Evolutionary conservation across 192 early-diverging fungal species (phyloP), one percentile per base, ranked within the genome.

Genomic region (Chytriomyces hyalinus): DNA sequence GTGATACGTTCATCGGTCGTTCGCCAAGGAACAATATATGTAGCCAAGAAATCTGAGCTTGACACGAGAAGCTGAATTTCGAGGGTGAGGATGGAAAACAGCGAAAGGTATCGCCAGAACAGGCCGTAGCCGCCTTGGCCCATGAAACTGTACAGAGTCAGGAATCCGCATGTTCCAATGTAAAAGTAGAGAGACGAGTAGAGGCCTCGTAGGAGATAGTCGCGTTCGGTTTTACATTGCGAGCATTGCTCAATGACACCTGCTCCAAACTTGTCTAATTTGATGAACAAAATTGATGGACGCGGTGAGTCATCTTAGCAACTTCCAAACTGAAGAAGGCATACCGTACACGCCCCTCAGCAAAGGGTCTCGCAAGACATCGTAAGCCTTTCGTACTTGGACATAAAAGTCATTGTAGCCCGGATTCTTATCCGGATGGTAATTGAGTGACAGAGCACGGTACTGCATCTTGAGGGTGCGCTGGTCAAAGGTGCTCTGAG

Each of bases 391-490:
- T 11, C 80, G 74, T 10, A 87, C 79, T 17, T 69, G 45, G 62
- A 87, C 11, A 59, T 85, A 85, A 2, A 43, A 43, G 3, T 22
- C 67, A 49, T 87, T 78, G 28, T 45, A 51, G 6, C 13, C 28
- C 36, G 61, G 79, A 53, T 46, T 49, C 13, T 85, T 80, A 74
- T 84, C 86, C 50, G 86, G 86, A 75, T 87, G 86, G 62, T 67
- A 83, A 57, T 75, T 17, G 51, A 87, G 76, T 22, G 86, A 81
- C 61, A 85, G 61, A 43, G 74, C 8, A 11, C 79, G 70, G 61
- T 79, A 84, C 20, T 81, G 62, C 24, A 72, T 50, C 59, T 78
- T 70, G 13, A 87, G 71, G 13, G 77, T 75, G 70, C 76, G 78
- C 3, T 73, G 53, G 57, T 80, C 72, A 51, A 72, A 70, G 7